Conservation (phyloP, 805 yeast genomes). For the Ogataea angusta region DNA sequence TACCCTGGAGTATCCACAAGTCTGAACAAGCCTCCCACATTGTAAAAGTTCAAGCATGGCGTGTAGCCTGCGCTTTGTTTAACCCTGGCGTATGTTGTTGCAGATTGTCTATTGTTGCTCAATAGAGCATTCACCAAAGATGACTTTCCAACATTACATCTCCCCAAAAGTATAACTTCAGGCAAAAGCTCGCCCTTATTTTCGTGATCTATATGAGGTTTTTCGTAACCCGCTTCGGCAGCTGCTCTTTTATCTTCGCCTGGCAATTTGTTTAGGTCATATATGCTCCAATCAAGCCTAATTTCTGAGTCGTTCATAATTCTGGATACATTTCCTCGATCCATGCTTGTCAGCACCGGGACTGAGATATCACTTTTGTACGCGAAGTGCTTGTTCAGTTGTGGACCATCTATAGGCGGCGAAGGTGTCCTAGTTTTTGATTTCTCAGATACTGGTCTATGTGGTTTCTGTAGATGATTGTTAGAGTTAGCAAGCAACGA, state of each 20-base stretch:
- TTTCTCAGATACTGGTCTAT: too few relatives aligned
- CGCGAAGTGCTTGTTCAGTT: conserved; percentile 18
- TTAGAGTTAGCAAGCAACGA: too few relatives aligned
- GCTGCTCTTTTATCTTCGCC: conserved; percentile 38
- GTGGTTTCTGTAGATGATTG: too few relatives aligned
- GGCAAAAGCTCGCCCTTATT: conserved; percentile 44
- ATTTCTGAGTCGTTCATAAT: conserved; percentile 47
- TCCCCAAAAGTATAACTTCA: conserved; percentile 73
- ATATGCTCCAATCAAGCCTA: conserved; percentile 59
- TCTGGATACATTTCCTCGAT: conserved; percentile 23
- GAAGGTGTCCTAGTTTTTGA: not conserved
- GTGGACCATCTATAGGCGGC: conserved; percentile 18
- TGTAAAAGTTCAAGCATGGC: conserved; percentile 67
- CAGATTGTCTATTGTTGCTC: conserved; percentile 34
- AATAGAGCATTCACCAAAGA: conserved; percentile 65
- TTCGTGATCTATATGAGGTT: conserved; percentile 3
- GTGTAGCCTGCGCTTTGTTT: conserved; percentile 41
- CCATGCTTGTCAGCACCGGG: conserved; percentile 5
- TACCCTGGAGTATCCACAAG: conserved; percentile 90
- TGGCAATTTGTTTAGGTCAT: conserved; percentile 53
- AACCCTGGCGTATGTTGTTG: conserved; percentile 41
- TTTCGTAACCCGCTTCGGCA: not conserved
- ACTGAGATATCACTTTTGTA: conserved; percentile 7
- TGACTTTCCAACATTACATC: conserved; percentile 86
- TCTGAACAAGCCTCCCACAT: conserved; percentile 58